phyloP scores from a whole-genome alignment of 345 rosid species.

The Cardamine resedifolia region DNA sequence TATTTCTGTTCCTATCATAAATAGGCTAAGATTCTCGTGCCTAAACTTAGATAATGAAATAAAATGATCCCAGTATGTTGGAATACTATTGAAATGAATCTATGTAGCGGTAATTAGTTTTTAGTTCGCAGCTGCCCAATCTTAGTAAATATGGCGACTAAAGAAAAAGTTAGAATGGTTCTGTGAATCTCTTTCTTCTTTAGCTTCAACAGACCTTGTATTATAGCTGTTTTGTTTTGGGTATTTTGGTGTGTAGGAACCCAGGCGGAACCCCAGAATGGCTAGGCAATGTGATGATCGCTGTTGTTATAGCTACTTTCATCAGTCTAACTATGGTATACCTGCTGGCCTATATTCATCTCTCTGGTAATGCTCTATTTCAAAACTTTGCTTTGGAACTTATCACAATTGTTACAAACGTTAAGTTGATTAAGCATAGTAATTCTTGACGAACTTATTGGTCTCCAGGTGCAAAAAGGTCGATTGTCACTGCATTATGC shows the following conservation, averaged over 20 bases:
- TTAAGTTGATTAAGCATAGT: not conserved
- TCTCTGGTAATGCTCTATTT: slow-evolving; percentile 58
- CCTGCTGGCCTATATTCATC: slow-evolving; percentile 83
- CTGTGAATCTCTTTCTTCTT: not conserved
- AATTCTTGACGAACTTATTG: not conserved
- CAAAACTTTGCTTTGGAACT: not conserved
- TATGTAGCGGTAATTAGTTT: not conserved
- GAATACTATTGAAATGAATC: not conserved
- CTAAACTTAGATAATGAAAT: not conserved
- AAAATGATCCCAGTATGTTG: not conserved
- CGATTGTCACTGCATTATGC: slow-evolving; percentile 50
- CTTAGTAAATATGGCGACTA: not conserved
- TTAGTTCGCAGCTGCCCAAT: not conserved
- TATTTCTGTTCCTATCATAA: not conserved
- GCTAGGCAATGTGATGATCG: slow-evolving; percentile 60
- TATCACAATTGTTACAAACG: not conserved
- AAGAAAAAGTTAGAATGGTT: not conserved
- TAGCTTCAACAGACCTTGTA: slow-evolving; percentile 7
- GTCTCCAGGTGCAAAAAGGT: slow-evolving; percentile 66
- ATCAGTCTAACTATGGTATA: slow-evolving; percentile 74
- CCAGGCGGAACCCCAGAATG: slow-evolving; percentile 90
- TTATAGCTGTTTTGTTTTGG: slow-evolving; percentile 15
- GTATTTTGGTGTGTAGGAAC: slow-evolving; percentile 51
- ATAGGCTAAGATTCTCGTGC: not conserved
- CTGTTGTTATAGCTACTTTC: slow-evolving; percentile 58